Evolutionary conservation across 176 grass and related monocot species (phyloP), one percentile per base, ranked within the genome.

Genomic region (Bothriochloa decipiens): DNA sequence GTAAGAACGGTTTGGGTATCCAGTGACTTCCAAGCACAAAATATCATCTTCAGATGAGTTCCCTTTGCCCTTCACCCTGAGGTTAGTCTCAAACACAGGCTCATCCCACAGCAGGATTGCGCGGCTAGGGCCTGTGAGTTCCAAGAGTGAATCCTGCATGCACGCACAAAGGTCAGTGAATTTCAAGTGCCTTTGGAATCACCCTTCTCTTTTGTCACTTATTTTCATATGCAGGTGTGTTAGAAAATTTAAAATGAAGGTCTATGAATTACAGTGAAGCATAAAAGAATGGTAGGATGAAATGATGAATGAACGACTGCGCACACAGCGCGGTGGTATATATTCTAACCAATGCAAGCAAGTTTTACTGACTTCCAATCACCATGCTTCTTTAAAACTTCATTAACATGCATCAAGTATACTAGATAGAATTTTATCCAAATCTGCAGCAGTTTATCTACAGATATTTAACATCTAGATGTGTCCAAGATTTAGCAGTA

Each of bases 101-200:
- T 22, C 10, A 15, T 81, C 45, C 27, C 47, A 10, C 45, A 81
- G 43, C 11, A 81, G 17, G 33, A 81, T 65, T 4, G 64, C 78
- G 26, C 18, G 1, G 6, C 79, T 81, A 17, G 65, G 46, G n/a
- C 79, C 46, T 55, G 20, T 70, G 13, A 81, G 46, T 70, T 81
- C 65, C 65, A 81, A 81, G 46, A 81, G 45, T 18, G 65, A 68
- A 57, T 70, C 79, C 65, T 81, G 65, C 46, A 70, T 3, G 13
- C 40, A 80, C 7, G 22, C 26, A 65, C 15, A 13, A 67, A 35
- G 27, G 28, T 27, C 9, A 0, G 8, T 35, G 36, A 5, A 3
- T 68, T 37, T 68, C 32, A 68, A 37, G 18, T 6, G 15, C 65
- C 17, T 37, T 68, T 37, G 20, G 35, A 1, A n/a, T 12, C 9